phyloP scores from a whole-genome alignment of 2,329 filamentous ascomycete species.

The Lasiodiplodia sp. region DNA sequence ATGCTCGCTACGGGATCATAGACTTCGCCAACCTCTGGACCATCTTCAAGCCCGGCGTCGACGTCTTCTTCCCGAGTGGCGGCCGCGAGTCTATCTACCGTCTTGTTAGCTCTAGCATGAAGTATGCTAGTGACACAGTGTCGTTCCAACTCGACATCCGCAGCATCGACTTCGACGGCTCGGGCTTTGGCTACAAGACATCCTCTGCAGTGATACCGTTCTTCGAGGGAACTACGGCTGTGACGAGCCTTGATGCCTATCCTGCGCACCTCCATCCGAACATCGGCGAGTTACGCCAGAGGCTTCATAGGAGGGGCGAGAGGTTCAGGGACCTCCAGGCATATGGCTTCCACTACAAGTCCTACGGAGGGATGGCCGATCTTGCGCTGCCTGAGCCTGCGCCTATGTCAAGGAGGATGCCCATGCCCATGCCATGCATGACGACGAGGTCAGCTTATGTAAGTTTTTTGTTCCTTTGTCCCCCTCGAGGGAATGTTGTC shows the following conservation, averaged over 20 bases:
- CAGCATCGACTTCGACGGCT: constrained; percentile 48
- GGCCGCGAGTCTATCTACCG: constrained; percentile 44
- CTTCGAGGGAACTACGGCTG: constrained; percentile 51
- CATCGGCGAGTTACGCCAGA: constrained; percentile 45
- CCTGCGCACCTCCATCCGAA: constrained; percentile 55
- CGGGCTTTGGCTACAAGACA: constrained; percentile 40
- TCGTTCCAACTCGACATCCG: constrained; percentile 45
- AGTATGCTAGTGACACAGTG: constrained; percentile 43
- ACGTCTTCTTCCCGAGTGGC: constrained; percentile 43
- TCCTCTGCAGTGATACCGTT: constrained; percentile 38
- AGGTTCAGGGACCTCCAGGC: constrained; percentile 51
- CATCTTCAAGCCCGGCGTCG: constrained; percentile 48
- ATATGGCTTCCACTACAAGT: constrained; percentile 57
- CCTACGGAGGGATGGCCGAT: constrained; percentile 54
- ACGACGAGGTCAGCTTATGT: constrained; percentile 43
- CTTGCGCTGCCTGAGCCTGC: constrained; percentile 32
- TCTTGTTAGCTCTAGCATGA: constrained; percentile 39
- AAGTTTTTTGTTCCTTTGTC: constrained; percentile 32
- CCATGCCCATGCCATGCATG: constrained; percentile 1
- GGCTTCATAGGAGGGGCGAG: constrained; percentile 55
- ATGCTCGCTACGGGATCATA: constrained; percentile 49
- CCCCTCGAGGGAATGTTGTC: too few relatives aligned
- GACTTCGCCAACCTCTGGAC: constrained; percentile 55
- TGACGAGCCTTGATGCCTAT: constrained; percentile 51
- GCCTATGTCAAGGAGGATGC: constrained; percentile 36